Evolutionary conservation across 805 yeast genomes (phyloP).

Genomic region (Candida nanaspora): DNA sequence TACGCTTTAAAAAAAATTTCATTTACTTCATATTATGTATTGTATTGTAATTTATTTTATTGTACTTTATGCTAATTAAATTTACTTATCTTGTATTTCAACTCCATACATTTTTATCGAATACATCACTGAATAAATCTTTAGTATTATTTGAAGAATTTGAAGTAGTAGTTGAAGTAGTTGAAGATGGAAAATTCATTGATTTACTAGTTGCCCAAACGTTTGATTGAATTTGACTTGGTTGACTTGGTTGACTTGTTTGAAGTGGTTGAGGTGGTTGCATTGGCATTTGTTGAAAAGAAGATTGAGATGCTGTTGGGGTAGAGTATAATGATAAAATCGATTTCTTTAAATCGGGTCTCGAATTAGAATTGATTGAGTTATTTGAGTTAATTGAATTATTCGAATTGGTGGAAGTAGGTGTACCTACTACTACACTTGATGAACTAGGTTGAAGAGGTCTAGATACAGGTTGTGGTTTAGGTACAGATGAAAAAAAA

Average conservation of each 20-base stretch:
- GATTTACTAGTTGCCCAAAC: slow-evolving; percentile 8
- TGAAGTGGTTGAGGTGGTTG: neutral
- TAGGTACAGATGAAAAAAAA: neutral
- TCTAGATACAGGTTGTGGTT: neutral
- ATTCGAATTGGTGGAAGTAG: slow-evolving; percentile 5
- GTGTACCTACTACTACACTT: slow-evolving; percentile 1
- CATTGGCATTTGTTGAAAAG: neutral
- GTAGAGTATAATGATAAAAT: slow-evolving; percentile 80
- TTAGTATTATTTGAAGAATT: slow-evolving; percentile 11
- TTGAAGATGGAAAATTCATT: slow-evolving; percentile 2
- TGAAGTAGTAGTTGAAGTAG: slow-evolving; percentile 4
- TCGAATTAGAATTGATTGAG: slow-evolving; percentile 20
- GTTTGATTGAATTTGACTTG: too few species aligned
- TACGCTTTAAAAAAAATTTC: too few species aligned
- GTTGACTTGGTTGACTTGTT: too few species aligned
- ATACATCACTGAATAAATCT: slow-evolving; percentile 21
- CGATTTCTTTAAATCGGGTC: slow-evolving; percentile 89
- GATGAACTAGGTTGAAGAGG: slow-evolving; percentile 3
- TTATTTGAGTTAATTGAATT: neutral
- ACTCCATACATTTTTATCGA: slow-evolving; percentile 23
- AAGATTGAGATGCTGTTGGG: slow-evolving; percentile 8
- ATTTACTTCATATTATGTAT: too few species aligned
- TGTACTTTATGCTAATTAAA: neutral
- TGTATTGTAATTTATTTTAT: too few species aligned
- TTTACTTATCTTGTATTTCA: slow-evolving; percentile 1